These are phyloP conservation scores for Benincasa hispida DNA, from an alignment of 306 rosid species.

Conservation along the genomic window DNA sequence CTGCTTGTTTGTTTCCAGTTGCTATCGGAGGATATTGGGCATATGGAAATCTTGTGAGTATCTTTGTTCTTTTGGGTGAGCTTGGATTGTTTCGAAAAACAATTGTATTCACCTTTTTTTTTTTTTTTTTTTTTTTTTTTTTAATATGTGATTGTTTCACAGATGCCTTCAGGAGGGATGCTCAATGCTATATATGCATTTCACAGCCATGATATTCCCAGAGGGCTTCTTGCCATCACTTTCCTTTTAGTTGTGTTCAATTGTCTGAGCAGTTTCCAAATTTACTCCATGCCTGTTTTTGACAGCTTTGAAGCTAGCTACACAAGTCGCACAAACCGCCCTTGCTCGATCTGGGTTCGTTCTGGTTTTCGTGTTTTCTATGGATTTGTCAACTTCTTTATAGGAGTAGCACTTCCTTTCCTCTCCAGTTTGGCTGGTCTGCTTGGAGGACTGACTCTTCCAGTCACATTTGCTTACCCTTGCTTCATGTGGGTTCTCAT, in stretches of 20 bases:
- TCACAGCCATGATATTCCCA: conserved; percentile 77
- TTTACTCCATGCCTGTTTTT: conserved; percentile 96
- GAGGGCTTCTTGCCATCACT: conserved; percentile 71
- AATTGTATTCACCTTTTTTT: background rate
- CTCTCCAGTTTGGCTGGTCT: conserved; percentile 94
- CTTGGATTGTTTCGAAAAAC: background rate
- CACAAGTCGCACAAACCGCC: conserved; percentile 92
- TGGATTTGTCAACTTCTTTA: conserved; percentile 76
- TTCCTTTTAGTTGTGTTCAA: conserved; percentile 93
- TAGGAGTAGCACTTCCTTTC: conserved; percentile 98
- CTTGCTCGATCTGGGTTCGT: conserved; percentile 92
- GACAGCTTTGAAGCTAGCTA: conserved; percentile 98
- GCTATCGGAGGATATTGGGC: conserved; percentile 99
- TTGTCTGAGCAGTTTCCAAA: conserved; percentile 93
- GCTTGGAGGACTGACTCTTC: conserved; percentile 94
- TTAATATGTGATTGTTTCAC: background rate
- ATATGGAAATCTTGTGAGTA: conserved; percentile 84
- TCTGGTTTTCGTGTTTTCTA: conserved; percentile 85
- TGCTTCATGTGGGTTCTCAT: conserved; percentile 99
- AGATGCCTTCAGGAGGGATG: conserved; percentile 97
- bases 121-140: too few species aligned
- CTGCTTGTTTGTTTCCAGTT: conserved; percentile 87
- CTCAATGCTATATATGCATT: conserved; percentile 74
- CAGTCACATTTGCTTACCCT: conserved; percentile 96
- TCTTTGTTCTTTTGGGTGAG: background rate